phyloP scores from a whole-genome alignment of 352 stramenopile species.

The Pythium dissotocum region DNA sequence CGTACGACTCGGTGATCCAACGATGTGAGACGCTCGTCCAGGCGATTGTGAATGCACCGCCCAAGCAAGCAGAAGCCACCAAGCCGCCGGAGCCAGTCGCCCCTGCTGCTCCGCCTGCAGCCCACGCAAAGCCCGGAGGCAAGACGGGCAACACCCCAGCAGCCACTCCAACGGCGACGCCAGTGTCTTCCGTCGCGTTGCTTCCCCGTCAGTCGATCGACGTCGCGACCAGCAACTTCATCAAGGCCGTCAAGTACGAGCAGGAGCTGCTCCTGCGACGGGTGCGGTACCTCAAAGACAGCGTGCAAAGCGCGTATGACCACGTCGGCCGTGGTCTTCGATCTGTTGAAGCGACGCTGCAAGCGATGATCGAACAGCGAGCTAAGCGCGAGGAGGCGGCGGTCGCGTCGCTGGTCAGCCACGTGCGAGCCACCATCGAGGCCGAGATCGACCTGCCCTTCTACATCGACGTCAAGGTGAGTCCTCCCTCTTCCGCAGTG shows the following conservation, averaged over 20 bases:
- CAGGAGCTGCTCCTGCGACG: slow-evolving; percentile 51
- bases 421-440: slow-evolving; percentile 58
- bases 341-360: slow-evolving; percentile 52
- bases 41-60: slow-evolving; percentile 26
- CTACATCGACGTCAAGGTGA: slow-evolving; percentile 59
- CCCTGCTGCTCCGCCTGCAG: not conserved
- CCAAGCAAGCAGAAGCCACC: slow-evolving; percentile 10
- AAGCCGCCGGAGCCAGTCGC: slow-evolving; percentile 16
- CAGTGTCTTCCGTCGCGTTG: slow-evolving; percentile 7
- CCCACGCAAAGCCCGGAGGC: slow-evolving; percentile 4
- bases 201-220: slow-evolving; percentile 26
- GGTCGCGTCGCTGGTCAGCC: slow-evolving; percentile 44
- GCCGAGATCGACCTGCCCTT: slow-evolving; percentile 56
- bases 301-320: slow-evolving; percentile 42
- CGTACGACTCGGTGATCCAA: slow-evolving; percentile 48
- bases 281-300: slow-evolving; percentile 50
- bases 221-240: slow-evolving; percentile 47
- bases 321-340: slow-evolving; percentile 48
- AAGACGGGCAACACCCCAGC: slow-evolving; percentile 22
- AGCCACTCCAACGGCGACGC: slow-evolving; percentile 23
- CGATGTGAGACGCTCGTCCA: slow-evolving; percentile 47
- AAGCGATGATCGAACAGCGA: slow-evolving; percentile 40
- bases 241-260: slow-evolving; percentile 64
- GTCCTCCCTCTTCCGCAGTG: not conserved
- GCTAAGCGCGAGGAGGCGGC: slow-evolving; percentile 48